Base-by-base conservation (phyloP, 2,329 filamentous ascomycete genomes). In the Ophiostoma piceae region DNA sequence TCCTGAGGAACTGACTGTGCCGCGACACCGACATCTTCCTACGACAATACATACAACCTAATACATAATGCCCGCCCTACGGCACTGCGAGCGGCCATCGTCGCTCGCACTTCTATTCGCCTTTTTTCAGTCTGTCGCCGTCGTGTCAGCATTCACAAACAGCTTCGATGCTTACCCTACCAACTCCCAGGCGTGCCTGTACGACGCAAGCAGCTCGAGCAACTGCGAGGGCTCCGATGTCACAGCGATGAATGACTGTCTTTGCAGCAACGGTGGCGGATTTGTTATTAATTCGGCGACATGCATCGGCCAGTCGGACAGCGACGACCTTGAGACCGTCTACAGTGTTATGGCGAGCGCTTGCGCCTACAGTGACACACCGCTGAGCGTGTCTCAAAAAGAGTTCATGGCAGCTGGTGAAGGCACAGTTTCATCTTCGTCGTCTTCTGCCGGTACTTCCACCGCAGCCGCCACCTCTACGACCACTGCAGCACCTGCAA, bases 261-360 rank as follows among this genome's bases (percentile, higher is more conserved):
- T 86, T 1, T 87, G 84, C 74, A 75, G 76, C 72, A 84, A 86
- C 72, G 77, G 78, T 41, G 81, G 81, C 69, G 77, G 81, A 72
- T 87, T 86, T 75, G 77, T 86, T 71, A 81, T 79, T 26, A 78
- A 79, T 43, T 74, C 82, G 1, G 84, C 84, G 2, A 73, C 72
- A 14, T 87, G 84, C 72, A 74, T 87, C 14, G 83, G 80, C 8
- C 71, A 74, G 19, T 47, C 74, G 2, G 79, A 78, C 60, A 74
- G 76, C 0, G 73, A 29, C 29, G 81, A 85, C 64, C 73, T 85
- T 6, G 72, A 76, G 16, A 70, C 74, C 19, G 82, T 83, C 19
- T 86, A 83, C 73, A 74, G 76, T 7, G 82, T 76, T 3, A 79
- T 86, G 78, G 71, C 74, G 2, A 73, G 74, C 16, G 82, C 83